Conservation (phyloP, 441 rosid genomes). For the Breynia disticha region DNA sequence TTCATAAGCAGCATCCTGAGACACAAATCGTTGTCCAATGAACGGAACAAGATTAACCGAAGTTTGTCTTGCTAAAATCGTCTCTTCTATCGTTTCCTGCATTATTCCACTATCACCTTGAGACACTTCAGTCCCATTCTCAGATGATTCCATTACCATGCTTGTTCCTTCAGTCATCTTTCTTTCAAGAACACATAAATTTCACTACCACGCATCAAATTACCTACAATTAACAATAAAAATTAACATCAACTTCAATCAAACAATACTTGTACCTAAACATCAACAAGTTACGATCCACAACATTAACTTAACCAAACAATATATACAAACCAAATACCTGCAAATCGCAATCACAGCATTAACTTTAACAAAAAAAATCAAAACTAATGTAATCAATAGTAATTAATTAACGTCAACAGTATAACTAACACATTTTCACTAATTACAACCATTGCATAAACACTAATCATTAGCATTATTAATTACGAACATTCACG, state of each 20-base stretch:
- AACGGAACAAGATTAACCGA: slow-evolving; percentile 53
- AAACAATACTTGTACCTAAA: too few species aligned
- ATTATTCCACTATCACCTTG: slow-evolving; percentile 33
- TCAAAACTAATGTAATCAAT: too few species aligned
- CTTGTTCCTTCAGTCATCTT: slow-evolving; percentile 45
- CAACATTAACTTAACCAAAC: too few species aligned
- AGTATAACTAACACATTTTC: too few species aligned
- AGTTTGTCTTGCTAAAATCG: slow-evolving; percentile 46
- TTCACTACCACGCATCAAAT: slow-evolving; percentile 3
- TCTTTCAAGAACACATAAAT: slow-evolving; percentile 13
- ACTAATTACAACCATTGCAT: too few species aligned
- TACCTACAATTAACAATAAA: slow-evolving; percentile 15
- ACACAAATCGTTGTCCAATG: slow-evolving; percentile 52
- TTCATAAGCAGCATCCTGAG: slow-evolving; percentile 63
- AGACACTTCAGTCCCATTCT: slow-evolving; percentile 36
- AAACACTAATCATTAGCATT: too few species aligned
- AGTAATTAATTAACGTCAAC: too few species aligned
- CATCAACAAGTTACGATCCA: too few species aligned
- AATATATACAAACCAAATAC: too few species aligned
- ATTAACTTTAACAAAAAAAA: too few species aligned
- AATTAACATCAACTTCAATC: not conserved
- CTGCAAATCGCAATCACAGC: too few species aligned
- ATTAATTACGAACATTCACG: too few species aligned
- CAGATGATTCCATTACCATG: slow-evolving; percentile 39
- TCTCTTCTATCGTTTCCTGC: slow-evolving; percentile 39